These are phyloP conservation scores for Colletotrichum eleusines DNA, from an alignment of 2,329 filamentous ascomycete species.

Conservation along the genomic window DNA sequence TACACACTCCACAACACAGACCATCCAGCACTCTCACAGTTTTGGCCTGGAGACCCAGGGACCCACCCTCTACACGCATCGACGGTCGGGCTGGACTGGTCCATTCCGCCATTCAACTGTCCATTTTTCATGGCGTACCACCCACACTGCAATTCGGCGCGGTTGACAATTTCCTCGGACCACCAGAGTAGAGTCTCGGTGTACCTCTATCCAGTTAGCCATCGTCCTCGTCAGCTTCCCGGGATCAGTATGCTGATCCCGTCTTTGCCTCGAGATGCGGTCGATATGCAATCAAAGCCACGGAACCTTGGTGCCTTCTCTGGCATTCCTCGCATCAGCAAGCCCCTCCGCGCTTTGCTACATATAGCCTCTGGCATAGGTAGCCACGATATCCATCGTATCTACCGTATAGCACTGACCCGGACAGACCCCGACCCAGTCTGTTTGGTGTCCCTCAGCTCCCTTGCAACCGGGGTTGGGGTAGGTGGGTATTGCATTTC, in stretches of 20 bases:
- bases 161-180: not conserved
- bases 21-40: not conserved
- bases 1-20: not conserved
- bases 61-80: not conserved
- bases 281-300: not conserved
- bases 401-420: not conserved
- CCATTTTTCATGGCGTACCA: constrained; percentile 7
- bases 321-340: not conserved
- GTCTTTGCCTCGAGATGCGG: not conserved
- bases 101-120: constrained; percentile 30
- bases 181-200: not conserved
- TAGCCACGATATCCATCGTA: not conserved
- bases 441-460: not conserved
- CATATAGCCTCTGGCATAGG: not conserved
- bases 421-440: not conserved
- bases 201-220: not conserved
- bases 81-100: constrained; percentile 35
- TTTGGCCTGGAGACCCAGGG: not conserved
- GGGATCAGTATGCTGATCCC: not conserved
- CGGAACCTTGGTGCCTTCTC: not conserved
- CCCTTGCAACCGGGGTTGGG: not conserved
- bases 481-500: not conserved
- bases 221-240: not conserved
- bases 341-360: not conserved
- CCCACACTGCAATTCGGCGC: not conserved